phyloP scores from a whole-genome alignment of 2,329 filamentous ascomycete species.

The Mariannaea elegans region DNA sequence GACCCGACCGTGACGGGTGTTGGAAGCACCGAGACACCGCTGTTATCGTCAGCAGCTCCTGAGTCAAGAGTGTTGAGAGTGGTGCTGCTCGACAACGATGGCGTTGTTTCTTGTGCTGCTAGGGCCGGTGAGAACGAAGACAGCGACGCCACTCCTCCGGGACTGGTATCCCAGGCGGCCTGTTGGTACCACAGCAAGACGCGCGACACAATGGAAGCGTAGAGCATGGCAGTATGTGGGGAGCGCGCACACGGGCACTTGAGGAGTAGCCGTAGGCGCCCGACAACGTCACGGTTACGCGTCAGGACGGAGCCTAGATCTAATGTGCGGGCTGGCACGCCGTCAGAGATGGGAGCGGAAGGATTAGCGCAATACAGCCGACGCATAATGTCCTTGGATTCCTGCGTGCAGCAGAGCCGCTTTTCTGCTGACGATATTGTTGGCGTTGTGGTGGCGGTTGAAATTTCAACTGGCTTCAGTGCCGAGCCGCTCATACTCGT shows the following conservation, averaged over 20 bases:
- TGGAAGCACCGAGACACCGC: background rate
- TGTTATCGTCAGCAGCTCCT: background rate
- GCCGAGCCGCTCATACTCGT: background rate
- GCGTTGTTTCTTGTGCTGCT: background rate
- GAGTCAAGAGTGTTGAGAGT: background rate
- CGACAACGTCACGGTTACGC: background rate
- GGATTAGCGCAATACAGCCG: background rate
- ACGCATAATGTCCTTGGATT: background rate
- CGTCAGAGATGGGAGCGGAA: background rate
- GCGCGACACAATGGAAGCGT: constrained; percentile 1
- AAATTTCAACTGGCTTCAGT: no score
- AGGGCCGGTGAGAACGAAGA: background rate
- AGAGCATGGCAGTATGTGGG: background rate
- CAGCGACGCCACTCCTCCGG: background rate
- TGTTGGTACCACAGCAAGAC: constrained; percentile 2
- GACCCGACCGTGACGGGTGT: background rate
- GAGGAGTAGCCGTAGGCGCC: background rate
- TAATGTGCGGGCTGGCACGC: background rate
- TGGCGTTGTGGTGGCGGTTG: background rate
- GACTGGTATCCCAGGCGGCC: background rate
- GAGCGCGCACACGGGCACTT: background rate
- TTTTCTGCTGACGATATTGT: background rate
- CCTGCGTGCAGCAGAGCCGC: background rate
- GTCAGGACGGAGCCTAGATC: background rate
- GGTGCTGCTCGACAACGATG: background rate